These are phyloP conservation scores for Gonium pectorale DNA, from an alignment of 139 green algal genomes.

Conservation along the genomic window DNA sequence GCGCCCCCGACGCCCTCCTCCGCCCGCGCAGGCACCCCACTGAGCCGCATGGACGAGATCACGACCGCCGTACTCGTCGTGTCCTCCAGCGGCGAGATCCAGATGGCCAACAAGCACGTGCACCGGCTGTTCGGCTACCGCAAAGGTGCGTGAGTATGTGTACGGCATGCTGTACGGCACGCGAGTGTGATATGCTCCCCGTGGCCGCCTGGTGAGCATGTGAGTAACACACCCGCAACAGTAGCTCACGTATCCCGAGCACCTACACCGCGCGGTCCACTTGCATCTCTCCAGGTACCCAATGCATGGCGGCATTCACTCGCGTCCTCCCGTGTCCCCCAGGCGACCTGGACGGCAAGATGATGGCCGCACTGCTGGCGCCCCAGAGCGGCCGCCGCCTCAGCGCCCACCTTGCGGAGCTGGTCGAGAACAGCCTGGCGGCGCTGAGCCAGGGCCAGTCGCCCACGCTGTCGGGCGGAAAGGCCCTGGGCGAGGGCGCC, in stretches of 20 bases:
- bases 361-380: slow-evolving; percentile 6
- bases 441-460: neutral
- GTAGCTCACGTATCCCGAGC: no score
- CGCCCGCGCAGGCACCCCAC: slow-evolving; percentile 1
- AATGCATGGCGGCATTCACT: neutral
- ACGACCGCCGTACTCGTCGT: slow-evolving; percentile 2
- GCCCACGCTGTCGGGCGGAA: no score
- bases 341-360: slow-evolving; percentile 43
- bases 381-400: slow-evolving; percentile 1
- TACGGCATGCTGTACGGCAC: no score
- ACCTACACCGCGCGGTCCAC: no score
- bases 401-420: neutral
- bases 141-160: neutral
- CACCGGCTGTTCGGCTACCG: slow-evolving; percentile 26
- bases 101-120: slow-evolving; percentile 34
- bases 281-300: neutral
- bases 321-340: neutral
- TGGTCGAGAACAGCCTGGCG: slow-evolving; percentile 21
- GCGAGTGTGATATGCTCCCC: no score
- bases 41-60: slow-evolving; percentile 39
- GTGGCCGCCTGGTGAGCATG: no score
- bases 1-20: neutral
- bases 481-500: no score
- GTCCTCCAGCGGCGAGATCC: slow-evolving; percentile 1
- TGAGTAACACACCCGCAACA: no score